Evolutionary conservation across 768 basidiomycete species (phyloP).

Genomic region (Ramaria sp.): DNA sequence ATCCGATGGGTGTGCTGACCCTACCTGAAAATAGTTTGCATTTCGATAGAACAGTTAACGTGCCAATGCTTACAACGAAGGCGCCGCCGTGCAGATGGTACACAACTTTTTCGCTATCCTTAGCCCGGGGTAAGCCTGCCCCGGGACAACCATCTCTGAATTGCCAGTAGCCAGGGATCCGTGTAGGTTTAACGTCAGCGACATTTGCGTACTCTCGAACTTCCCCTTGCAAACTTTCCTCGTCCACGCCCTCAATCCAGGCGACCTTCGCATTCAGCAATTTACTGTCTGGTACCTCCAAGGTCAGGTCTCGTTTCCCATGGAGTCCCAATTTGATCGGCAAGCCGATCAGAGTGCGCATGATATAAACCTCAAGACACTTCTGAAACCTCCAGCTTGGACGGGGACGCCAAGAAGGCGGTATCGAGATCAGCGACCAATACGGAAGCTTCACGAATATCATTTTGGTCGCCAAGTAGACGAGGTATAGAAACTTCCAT

Average conservation of each 20-base stretch:
- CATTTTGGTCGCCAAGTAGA: background rate
- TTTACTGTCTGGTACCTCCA: slow-evolving; percentile 2
- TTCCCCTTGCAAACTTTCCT: slow-evolving; percentile 31
- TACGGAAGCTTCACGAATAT: background rate
- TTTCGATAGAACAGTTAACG: background rate
- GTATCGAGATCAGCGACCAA: background rate
- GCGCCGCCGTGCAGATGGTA: slow-evolving; percentile 38
- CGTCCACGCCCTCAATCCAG: slow-evolving; percentile 35
- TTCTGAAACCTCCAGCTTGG: background rate
- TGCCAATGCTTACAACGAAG: slow-evolving; percentile 1
- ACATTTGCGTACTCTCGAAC: slow-evolving; percentile 30
- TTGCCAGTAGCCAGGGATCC: slow-evolving; percentile 49
- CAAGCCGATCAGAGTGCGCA: background rate
- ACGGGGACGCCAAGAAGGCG: background rate
- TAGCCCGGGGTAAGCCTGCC: slow-evolving; percentile 26
- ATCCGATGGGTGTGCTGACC: slow-evolving; percentile 47
- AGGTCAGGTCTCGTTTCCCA: background rate
- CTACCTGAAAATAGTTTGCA: background rate
- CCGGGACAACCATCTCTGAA: slow-evolving; percentile 30
- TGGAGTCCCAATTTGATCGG: background rate
- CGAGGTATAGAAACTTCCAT: background rate
- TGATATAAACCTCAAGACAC: background rate
- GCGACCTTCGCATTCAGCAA: background rate
- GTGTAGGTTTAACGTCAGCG: slow-evolving; percentile 29
- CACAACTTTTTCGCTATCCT: slow-evolving; percentile 44